Conservation (phyloP, 345 rosid genomes). For the Lumnitzera littorea region DNA sequence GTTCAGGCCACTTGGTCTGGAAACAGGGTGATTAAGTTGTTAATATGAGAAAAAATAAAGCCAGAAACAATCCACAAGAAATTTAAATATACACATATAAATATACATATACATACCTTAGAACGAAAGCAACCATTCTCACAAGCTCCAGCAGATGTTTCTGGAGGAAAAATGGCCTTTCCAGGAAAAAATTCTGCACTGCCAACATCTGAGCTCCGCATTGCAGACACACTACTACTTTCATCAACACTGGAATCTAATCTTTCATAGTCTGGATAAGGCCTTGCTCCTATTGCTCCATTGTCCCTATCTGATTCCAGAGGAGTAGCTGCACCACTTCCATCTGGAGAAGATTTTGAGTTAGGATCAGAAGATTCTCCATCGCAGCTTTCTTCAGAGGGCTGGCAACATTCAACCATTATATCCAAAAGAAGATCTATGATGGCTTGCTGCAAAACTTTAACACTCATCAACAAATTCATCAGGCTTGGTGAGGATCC, state of each 20-base stretch:
- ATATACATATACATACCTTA: slow-evolving; percentile 37
- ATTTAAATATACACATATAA: not conserved
- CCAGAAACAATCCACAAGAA: not conserved
- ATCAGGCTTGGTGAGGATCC: slow-evolving; percentile 96
- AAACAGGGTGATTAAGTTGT: slow-evolving; percentile 20
- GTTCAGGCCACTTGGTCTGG: slow-evolving; percentile 98
- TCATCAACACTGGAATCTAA: slow-evolving; percentile 69
- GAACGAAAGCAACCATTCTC: slow-evolving; percentile 57
- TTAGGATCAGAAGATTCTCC: slow-evolving; percentile 38
- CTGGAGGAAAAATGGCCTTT: slow-evolving; percentile 53
- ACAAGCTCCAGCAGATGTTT: slow-evolving; percentile 50
- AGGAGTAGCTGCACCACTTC: slow-evolving; percentile 40
- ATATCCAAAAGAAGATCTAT: slow-evolving; percentile 94
- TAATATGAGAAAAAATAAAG: no score
- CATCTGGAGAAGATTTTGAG: slow-evolving; percentile 42
- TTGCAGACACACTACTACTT: slow-evolving; percentile 51
- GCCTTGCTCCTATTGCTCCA: slow-evolving; percentile 48
- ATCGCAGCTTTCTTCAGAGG: slow-evolving; percentile 63
- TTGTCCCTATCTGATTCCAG: slow-evolving; percentile 58
- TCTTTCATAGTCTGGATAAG: slow-evolving; percentile 60
- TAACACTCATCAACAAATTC: slow-evolving; percentile 98
- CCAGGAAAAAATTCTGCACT: slow-evolving; percentile 41
- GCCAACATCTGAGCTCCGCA: slow-evolving; percentile 58
- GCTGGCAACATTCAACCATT: slow-evolving; percentile 98
- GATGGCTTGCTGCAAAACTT: slow-evolving; percentile 98